Percentiles rank a stretch among this genome's conserved stretches.
phyloP scores from a whole-genome alignment of 148 eudicot genomes.

The Bassia scoparia region DNA sequence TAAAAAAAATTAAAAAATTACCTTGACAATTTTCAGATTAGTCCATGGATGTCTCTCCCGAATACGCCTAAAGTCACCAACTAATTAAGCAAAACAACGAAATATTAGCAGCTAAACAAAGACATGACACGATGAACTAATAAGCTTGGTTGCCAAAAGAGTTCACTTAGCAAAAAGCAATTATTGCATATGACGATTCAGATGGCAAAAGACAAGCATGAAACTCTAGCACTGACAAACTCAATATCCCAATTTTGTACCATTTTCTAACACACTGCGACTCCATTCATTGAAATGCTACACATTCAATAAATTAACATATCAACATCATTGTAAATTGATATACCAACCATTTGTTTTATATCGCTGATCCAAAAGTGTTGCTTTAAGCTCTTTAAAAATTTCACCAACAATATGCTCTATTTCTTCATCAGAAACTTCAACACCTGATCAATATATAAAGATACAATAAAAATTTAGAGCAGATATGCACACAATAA shows the following conservation, averaged over 20 bases:
- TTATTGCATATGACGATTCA: neutral
- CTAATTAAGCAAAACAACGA: conserved; percentile 34
- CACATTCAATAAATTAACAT: neutral
- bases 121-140: neutral
- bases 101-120: conserved; percentile 3
- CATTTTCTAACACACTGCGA: neutral
- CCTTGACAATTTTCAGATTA: conserved; percentile 94
- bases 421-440: conserved; percentile 70
- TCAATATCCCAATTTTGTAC: neutral
- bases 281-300: neutral
- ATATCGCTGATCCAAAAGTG: conserved; percentile 77
- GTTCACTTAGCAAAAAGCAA: neutral
- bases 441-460: conserved; percentile 50
- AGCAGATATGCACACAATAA: neutral
- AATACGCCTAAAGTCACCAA: conserved; percentile 78
- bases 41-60: conserved; percentile 97
- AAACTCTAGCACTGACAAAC: neutral
- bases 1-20: conserved; percentile 6
- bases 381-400: conserved; percentile 58
- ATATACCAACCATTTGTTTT: conserved; percentile 61
- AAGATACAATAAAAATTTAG: neutral
- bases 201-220: neutral
- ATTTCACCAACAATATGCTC: conserved; percentile 49
- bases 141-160: neutral
- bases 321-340: neutral